Conservation (phyloP, 73 alveolate species). For the Tetrahymena malaccensis region DNA sequence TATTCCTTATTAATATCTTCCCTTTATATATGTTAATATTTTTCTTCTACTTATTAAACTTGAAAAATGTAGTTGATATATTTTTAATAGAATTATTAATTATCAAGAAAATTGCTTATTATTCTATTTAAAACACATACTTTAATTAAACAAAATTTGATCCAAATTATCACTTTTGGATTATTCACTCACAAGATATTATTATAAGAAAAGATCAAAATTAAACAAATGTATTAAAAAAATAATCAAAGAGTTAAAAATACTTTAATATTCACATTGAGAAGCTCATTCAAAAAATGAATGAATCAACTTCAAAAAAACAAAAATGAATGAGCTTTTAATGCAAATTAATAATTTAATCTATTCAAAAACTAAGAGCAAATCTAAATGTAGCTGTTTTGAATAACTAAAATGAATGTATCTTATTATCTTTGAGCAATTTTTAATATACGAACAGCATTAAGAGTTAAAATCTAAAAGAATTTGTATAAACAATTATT, state of each 20-base stretch:
- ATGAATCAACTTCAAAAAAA: background rate
- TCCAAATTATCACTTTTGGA: background rate
- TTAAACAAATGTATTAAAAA: background rate
- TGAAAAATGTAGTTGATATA: background rate
- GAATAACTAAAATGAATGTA: background rate
- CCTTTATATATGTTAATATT: background rate
- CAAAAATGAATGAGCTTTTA: background rate
- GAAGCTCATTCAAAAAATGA: background rate
- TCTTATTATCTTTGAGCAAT: background rate
- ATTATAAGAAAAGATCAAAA: background rate
- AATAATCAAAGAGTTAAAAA: background rate
- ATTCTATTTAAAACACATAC: background rate
- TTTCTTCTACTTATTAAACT: background rate
- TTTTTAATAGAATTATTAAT: background rate
- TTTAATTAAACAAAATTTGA: background rate
- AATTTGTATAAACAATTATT: background rate
- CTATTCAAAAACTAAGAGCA: background rate
- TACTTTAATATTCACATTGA: background rate
- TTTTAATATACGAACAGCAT: background rate
- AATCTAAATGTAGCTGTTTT: background rate
- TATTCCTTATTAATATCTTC: background rate
- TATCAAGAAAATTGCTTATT: background rate
- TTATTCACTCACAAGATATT: background rate
- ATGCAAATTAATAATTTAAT: background rate
- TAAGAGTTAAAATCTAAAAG: background rate